phyloP scores from a whole-genome alignment of 441 rosid species.

The Sinapis alba region DNA sequence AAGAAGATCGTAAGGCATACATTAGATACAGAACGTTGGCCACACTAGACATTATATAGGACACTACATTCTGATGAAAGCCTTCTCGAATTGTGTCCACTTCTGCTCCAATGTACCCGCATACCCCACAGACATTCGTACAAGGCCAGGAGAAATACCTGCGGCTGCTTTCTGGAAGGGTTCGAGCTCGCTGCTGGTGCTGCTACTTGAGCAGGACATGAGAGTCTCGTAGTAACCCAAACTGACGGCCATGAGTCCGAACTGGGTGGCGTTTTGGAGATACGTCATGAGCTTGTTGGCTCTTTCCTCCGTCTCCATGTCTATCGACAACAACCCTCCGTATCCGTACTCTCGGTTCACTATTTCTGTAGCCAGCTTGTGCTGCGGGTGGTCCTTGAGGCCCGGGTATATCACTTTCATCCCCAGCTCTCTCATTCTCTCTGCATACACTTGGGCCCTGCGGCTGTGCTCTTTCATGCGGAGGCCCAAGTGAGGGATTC shows the following conservation, averaged over 20 bases:
- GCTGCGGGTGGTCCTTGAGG: slow-evolving; percentile 78
- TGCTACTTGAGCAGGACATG: slow-evolving; percentile 93
- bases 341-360: slow-evolving; percentile 62
- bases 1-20: not conserved
- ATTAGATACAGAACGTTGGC: not conserved
- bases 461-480: slow-evolving; percentile 91
- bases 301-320: slow-evolving; percentile 86
- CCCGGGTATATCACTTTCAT: slow-evolving; percentile 86
- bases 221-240: slow-evolving; percentile 92
- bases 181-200: slow-evolving; percentile 85
- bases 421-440: slow-evolving; percentile 69
- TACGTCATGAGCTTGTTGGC: slow-evolving; percentile 81
- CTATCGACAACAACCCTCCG: slow-evolving; percentile 77
- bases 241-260: slow-evolving; percentile 97
- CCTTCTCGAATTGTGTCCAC: slow-evolving; percentile 88
- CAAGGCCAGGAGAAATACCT: slow-evolving; percentile 85
- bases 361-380: slow-evolving; percentile 57
- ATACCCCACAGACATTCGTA: slow-evolving; percentile 87
- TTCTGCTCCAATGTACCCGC: slow-evolving; percentile 82
- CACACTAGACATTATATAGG: not conserved
- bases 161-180: slow-evolving; percentile 68
- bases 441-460: slow-evolving; percentile 70
- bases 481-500: slow-evolving; percentile 80
- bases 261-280: slow-evolving; percentile 72
- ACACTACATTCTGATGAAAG: slow-evolving; percentile 57